Evolutionary conservation across 352 stramenopile species (phyloP), one percentile per base, ranked within the genome.

Genomic region (Globisporangium recalcitrans): DNA sequence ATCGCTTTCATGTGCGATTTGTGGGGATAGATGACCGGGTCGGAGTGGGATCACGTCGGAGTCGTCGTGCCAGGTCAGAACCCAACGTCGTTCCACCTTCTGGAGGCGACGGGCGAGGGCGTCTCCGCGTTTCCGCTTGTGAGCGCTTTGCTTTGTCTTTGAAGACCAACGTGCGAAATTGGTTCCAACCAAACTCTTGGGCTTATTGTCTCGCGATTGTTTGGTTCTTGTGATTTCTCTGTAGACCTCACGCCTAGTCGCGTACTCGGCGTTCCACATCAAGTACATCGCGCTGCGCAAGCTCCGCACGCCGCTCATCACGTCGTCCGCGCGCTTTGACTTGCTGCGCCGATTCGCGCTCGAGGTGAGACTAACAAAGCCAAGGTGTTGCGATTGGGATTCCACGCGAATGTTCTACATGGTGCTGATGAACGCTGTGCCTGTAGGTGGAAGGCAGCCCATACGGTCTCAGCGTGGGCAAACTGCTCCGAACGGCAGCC

Each of bases 1-100:
- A 19, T 27, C 27, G n/a, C 6, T 47, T 31, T 36, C 29, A 27
- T 24, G 32, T 19, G 4, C 40, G n/a, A 21, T 54, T 47, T 49
- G 9, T 6, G 42, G 1, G 14, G n/a, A 8, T 48, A 84, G 75
- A 61, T 84, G 55, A 89, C 80, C 7, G 68, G 76, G 16, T 78
- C 80, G 0, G 74, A 90, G 67, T 90, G 80, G 80, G 80, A 90
- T 36, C 80, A 90, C 51, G 72, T 88, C 9, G 80, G 66, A 0
- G 49, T 90, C 4, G 73, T 90, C 32, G 73, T 88, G 21, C 71
- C 67, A 27, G 58, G 66, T 10, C 21, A 60, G 24, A 63, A 61
- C 19, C 58, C 57, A 1, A 51, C 58, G 0, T 24, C 13, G 2
- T 71, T 83, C n/a, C 60, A 81, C 34, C 67, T 90, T 4, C 63